Evolutionary conservation across 345 rosid genomes (phyloP).

Genomic region (Eucalyptus dawsonii): DNA sequence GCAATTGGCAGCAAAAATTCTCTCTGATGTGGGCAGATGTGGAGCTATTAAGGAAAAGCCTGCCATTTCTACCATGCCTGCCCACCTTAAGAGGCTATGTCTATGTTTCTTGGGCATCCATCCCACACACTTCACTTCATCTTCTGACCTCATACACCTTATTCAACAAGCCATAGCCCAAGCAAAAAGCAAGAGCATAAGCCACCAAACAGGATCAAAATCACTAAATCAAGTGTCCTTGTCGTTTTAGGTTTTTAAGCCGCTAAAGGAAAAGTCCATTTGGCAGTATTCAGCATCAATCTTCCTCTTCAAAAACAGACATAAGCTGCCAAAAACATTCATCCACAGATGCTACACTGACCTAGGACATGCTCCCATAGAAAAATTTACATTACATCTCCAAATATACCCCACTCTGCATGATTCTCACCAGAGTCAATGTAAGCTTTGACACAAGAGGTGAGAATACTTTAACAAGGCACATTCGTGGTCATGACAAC

Average conservation of each 20-base stretch:
- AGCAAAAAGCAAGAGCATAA: neutral
- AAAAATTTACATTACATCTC: neutral
- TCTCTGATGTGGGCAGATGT: neutral
- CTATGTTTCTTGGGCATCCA: neutral
- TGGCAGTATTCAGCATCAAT: neutral
- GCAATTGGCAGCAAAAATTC: neutral
- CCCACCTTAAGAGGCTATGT: neutral
- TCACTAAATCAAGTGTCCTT: neutral
- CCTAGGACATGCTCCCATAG: neutral
- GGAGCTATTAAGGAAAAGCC: neutral
- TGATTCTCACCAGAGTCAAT: neutral
- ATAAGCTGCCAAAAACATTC: neutral
- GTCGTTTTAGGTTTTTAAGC: neutral
- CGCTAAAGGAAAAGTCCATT: neutral
- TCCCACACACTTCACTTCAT: neutral
- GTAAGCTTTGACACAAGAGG: neutral
- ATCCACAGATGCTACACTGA: neutral
- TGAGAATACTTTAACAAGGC: neutral
- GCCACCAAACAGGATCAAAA: neutral
- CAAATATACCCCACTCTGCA: neutral
- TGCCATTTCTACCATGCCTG: neutral
- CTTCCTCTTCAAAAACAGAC: neutral
- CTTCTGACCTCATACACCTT: neutral
- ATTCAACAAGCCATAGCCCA: neutral
- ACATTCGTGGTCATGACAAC: neutral